phyloP scores from a whole-genome alignment of 164 flowering plant species.

The Aristolochia contorta region DNA sequence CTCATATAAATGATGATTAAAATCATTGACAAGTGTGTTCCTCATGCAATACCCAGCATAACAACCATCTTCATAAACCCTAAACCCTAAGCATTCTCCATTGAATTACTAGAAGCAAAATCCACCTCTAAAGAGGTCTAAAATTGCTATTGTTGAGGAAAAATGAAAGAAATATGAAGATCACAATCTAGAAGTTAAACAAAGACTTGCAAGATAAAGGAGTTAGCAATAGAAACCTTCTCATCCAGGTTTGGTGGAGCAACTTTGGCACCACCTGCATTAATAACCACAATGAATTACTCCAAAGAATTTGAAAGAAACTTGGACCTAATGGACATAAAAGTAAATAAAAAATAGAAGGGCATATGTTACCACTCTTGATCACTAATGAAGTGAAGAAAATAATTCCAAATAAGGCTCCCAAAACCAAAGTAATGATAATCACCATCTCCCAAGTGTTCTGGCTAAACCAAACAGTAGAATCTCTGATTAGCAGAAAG shows the following conservation, averaged over 20 bases:
- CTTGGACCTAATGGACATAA: not conserved
- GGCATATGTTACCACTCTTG: conserved; percentile 9
- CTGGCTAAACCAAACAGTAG: too few species aligned
- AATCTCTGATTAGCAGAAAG: too few species aligned
- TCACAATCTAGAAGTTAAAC: not conserved
- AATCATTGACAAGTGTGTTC: not conserved
- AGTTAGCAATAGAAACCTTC: conserved; percentile 9
- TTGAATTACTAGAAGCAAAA: not conserved
- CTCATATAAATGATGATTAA: too few species aligned
- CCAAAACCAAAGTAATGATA: conserved; percentile 27
- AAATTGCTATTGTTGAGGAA: not conserved
- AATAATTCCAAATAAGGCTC: conserved; percentile 29
- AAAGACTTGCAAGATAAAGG: too few species aligned
- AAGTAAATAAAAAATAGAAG: not conserved
- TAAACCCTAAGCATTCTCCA: too few species aligned
- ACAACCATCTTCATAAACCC: not conserved
- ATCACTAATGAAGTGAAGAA: conserved; percentile 26
- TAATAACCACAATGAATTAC: not conserved
- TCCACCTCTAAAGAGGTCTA: not conserved
- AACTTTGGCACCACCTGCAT: conserved; percentile 10
- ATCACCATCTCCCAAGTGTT: conserved; percentile 10
- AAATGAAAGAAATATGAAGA: not conserved
- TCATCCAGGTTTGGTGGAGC: not conserved
- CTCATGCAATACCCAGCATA: not conserved
- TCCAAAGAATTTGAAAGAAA: not conserved